Evolutionary conservation across 257 asterid species (phyloP).

Genomic region (Ajuga chamaepitys): DNA sequence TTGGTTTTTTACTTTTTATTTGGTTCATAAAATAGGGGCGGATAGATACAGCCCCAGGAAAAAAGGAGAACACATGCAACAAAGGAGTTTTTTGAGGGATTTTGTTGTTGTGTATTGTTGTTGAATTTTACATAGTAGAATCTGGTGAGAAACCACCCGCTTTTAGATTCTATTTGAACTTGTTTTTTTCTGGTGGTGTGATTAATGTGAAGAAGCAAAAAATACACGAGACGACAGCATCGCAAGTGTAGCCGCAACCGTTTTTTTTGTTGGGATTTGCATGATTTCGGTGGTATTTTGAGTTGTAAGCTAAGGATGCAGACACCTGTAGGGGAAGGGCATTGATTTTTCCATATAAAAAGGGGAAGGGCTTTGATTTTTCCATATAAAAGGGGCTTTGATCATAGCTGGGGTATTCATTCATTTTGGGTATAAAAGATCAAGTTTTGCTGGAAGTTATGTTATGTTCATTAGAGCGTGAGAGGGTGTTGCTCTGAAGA

Average conservation of each 20-base stretch:
- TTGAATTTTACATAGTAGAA: constrained; percentile 1
- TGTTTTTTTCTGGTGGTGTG: constrained; percentile 28
- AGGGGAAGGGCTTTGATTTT: too few species aligned
- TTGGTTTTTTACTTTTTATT: constrained; percentile 24
- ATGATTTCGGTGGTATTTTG: constrained; percentile 34
- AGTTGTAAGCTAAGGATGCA: constrained; percentile 37
- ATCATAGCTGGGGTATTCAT: too few species aligned
- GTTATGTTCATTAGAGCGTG: constrained; percentile 36
- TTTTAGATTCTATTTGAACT: constrained; percentile 4
- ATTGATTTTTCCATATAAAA: constrained; percentile 13
- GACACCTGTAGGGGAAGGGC: constrained; percentile 40
- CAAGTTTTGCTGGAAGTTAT: constrained; percentile 22
- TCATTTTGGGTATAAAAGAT: too few species aligned
- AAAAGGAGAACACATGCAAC: constrained; percentile 26
- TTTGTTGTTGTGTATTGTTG: constrained; percentile 41
- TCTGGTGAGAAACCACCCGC: not conserved
- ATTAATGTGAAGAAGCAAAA: constrained; percentile 22
- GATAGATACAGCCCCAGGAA: constrained; percentile 4
- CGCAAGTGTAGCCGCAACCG: constrained; percentile 18
- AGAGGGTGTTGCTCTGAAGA: constrained; percentile 14
- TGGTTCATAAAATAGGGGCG: constrained; percentile 11
- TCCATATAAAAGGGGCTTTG: too few species aligned
- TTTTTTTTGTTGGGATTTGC: constrained; percentile 34
- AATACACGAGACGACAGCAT: constrained; percentile 13
- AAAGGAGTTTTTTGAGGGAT: constrained; percentile 32